phyloP scores from a whole-genome alignment of 495 filamentous ascomycete genomes.

The Hyaloscypha bicolor region DNA sequence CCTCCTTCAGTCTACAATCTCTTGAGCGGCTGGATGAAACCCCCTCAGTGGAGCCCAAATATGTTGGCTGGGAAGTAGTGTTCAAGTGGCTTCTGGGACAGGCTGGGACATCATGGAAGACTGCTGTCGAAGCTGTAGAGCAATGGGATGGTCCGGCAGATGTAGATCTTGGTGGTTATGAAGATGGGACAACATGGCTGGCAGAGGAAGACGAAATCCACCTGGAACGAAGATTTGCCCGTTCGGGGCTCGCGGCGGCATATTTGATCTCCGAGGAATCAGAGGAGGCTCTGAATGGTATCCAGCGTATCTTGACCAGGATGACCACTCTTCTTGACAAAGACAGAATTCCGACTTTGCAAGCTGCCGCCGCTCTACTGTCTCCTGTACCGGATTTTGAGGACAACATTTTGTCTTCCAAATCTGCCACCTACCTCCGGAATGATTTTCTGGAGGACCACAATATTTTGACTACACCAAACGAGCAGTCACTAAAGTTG shows the following conservation, averaged over 20 bases:
- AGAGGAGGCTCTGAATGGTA: constrained; percentile 58
- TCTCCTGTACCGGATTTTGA: constrained; percentile 42
- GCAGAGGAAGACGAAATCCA: constrained; percentile 53
- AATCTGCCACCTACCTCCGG: constrained; percentile 48
- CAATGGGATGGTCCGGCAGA: constrained; percentile 84
- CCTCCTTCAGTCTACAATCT: constrained; percentile 14
- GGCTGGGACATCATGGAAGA: constrained; percentile 58
- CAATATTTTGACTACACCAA: constrained; percentile 71
- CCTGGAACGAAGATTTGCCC: constrained; percentile 66
- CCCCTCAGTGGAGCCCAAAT: constrained; percentile 31
- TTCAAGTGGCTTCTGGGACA: constrained; percentile 71
- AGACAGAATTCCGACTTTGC: constrained; percentile 50
- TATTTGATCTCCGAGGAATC: constrained; percentile 68
- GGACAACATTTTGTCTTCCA: constrained; percentile 38
- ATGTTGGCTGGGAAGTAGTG: constrained; percentile 73
- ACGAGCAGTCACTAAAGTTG: constrained; percentile 58
- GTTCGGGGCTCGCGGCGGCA: constrained; percentile 70
- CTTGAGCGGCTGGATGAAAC: constrained; percentile 21
- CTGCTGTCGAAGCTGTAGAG: constrained; percentile 62
- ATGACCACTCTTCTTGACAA: constrained; percentile 63
- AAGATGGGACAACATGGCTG: constrained; percentile 45
- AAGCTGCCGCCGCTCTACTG: constrained; percentile 44
- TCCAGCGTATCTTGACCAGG: constrained; percentile 62
- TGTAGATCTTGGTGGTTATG: constrained; percentile 76
- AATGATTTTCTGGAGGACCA: constrained; percentile 58